Conservation (phyloP, 768 basidiomycete genomes). For the Trametes meyenii region DNA sequence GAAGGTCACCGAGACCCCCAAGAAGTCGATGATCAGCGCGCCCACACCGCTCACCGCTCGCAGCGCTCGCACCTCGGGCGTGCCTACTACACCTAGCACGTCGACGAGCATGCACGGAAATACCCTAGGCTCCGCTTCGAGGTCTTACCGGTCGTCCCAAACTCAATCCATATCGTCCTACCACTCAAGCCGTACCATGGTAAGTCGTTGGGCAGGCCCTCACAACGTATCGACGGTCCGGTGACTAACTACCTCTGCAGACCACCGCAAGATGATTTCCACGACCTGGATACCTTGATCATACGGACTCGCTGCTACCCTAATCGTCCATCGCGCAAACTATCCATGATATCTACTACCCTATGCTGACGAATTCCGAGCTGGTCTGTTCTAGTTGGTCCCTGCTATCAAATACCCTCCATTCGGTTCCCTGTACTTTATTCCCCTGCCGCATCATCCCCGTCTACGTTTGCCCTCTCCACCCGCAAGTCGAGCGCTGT, state of each 20-base stretch:
- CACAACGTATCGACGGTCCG: too few species aligned
- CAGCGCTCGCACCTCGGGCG: constrained; percentile 55
- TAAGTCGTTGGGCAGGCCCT: constrained; percentile 39
- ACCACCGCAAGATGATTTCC: constrained; percentile 27
- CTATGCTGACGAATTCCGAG: constrained; percentile 32
- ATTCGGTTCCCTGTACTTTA: constrained; percentile 29
- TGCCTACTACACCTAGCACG: constrained; percentile 61
- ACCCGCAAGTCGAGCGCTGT: constrained; percentile 24
- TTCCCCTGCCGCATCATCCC: constrained; percentile 23
- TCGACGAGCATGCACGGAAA: constrained; percentile 48
- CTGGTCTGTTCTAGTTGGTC: constrained; percentile 31
- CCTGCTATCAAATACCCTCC: constrained; percentile 32
- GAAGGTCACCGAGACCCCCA: constrained; percentile 71
- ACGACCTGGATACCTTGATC: constrained; percentile 19
- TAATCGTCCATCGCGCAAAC: constrained; percentile 34
- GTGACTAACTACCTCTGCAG: constrained; percentile 15
- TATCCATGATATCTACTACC: constrained; percentile 31
- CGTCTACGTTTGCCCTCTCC: background rate
- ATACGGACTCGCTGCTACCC: constrained; percentile 21
- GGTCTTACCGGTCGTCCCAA: constrained; percentile 71
- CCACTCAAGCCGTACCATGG: constrained; percentile 75
- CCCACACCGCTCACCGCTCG: constrained; percentile 88
- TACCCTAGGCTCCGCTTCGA: constrained; percentile 59
- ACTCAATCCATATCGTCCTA: constrained; percentile 71
- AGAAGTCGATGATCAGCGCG: constrained; percentile 88